Evolutionary conservation across 2,329 filamentous ascomycete species (phyloP).

Genomic region (Akanthomyces uredinophilus): DNA sequence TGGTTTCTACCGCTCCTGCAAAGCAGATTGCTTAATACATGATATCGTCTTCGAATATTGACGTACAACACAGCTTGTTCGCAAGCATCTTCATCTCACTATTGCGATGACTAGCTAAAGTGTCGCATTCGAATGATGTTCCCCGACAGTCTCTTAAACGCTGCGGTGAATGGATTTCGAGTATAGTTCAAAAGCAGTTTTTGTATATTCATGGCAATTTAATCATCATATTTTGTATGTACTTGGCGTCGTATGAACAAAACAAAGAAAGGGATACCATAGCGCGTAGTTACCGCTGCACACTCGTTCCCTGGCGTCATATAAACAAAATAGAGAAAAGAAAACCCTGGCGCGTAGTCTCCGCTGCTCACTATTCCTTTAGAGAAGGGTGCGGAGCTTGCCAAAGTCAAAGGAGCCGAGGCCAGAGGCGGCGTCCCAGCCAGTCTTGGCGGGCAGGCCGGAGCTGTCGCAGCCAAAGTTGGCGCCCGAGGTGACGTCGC

Average conservation of each 20-base stretch:
- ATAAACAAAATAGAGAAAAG: neutral
- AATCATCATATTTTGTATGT: neutral
- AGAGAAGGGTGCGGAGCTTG: conserved; percentile 12
- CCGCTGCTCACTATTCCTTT: neutral
- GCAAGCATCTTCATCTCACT: too few species aligned
- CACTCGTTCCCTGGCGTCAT: neutral
- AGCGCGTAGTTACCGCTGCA: too few species aligned
- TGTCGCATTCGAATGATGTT: too few species aligned
- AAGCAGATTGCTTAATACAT: too few species aligned
- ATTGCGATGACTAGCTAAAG: too few species aligned
- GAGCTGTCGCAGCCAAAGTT: conserved; percentile 13
- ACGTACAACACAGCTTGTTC: too few species aligned
- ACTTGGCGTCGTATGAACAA: neutral
- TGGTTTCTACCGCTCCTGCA: conserved; percentile 30
- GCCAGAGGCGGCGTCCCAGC: conserved; percentile 15
- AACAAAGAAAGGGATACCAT: neutral
- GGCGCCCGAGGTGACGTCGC: conserved; percentile 13
- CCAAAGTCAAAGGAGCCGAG: conserved; percentile 15
- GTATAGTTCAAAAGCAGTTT: neutral
- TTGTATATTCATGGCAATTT: neutral
- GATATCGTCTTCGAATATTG: too few species aligned
- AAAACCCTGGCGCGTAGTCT: neutral
- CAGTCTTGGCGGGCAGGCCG: conserved; percentile 11
- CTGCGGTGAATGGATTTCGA: too few species aligned
- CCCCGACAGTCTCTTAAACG: too few species aligned